A percentile compares a stretch with the other conserved stretches of the same genome.
Conservation (phyloP, 1,284 basidiomycete genomes). For the Mycena sp. region DNA sequence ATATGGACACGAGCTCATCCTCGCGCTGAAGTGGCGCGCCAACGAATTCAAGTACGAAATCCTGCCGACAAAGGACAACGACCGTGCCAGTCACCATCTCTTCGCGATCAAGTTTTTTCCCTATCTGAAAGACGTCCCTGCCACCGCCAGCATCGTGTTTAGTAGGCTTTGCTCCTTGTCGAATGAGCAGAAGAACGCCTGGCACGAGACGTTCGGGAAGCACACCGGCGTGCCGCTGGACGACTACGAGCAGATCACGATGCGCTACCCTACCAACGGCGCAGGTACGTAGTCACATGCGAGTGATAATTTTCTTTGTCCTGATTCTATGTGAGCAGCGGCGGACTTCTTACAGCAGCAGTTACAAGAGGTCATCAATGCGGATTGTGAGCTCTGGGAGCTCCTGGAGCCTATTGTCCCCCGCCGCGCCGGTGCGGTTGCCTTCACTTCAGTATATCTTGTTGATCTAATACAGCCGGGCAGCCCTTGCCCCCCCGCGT, state of each 20-base stretch:
- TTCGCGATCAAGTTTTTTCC: slow-evolving; percentile 11
- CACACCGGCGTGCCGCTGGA: neutral
- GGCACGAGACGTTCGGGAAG: neutral
- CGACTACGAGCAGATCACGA: neutral
- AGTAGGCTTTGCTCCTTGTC: neutral
- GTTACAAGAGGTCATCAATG: neutral
- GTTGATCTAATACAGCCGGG: neutral
- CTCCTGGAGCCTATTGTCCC: neutral
- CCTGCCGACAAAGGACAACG: slow-evolving; percentile 1
- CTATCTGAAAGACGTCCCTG: neutral
- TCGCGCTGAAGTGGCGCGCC: slow-evolving; percentile 12
- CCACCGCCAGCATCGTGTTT: neutral
- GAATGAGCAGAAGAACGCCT: slow-evolving; percentile 3
- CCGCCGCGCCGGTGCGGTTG: neutral
- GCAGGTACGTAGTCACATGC: slow-evolving; percentile 5
- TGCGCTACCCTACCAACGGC: slow-evolving; percentile 4
- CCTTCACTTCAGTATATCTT: slow-evolving; percentile 1
- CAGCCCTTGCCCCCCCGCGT: no score
- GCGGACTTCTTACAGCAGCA: neutral
- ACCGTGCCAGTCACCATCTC: neutral
- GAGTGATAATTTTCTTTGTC: neutral
- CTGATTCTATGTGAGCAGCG: neutral
- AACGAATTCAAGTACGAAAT: neutral
- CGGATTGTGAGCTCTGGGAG: neutral
- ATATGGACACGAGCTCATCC: neutral